Percentiles rank a stretch among this genome's conserved stretches.
Conservation (phyloP, 306 rosid species). For the Rosa rugosa region DNA sequence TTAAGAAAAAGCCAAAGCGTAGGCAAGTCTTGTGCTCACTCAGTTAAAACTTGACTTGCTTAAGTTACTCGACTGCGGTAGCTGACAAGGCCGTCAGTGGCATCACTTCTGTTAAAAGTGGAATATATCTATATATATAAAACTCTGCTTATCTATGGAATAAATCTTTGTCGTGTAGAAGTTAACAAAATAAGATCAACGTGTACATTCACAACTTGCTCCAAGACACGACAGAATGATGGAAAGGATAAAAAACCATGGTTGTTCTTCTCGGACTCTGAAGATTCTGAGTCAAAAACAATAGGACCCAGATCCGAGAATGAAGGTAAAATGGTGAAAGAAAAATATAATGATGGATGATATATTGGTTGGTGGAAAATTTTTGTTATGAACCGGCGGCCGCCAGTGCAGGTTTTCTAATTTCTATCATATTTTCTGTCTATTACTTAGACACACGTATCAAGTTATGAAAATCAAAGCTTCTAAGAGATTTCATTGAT, state of each 20-base stretch:
- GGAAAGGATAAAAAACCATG: neutral
- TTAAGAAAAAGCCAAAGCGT: neutral
- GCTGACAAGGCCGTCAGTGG: slow-evolving; percentile 5
- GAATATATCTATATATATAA: neutral
- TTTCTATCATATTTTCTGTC: neutral
- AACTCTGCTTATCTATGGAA: neutral
- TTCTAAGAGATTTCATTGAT: neutral
- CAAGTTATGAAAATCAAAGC: neutral
- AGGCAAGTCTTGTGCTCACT: neutral
- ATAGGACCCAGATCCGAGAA: neutral
- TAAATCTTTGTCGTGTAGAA: neutral
- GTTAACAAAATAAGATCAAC: neutral
- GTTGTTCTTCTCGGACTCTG: neutral
- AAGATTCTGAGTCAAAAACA: neutral
- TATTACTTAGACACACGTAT: neutral
- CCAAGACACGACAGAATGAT: neutral
- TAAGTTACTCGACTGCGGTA: neutral
- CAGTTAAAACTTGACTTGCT: neutral
- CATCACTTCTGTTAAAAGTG: neutral
- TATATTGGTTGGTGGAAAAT: neutral
- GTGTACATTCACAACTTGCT: neutral
- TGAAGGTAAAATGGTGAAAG: neutral
- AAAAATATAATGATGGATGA: neutral
- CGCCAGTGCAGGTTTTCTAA: neutral
- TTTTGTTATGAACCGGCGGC: neutral